A percentile compares a stretch with the other conserved stretches of the same genome.
These are phyloP conservation scores for Aphanomyces cochlioides DNA, from an alignment of 352 stramenopile species.

Conservation along the genomic window DNA sequence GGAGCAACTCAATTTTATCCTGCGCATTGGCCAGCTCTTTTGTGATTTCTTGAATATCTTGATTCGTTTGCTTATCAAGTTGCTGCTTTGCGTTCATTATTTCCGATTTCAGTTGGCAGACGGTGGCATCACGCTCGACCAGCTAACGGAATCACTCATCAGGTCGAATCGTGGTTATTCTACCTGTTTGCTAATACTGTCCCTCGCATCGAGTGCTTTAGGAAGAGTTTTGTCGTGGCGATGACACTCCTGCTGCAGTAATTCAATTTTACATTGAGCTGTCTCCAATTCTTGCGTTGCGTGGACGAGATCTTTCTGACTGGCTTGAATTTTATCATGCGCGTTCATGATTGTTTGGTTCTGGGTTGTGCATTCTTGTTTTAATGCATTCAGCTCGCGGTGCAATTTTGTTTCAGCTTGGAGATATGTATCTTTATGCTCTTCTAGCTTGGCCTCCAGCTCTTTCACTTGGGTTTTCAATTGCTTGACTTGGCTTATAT, in stretches of 20 bases:
- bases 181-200: neutral
- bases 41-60: neutral
- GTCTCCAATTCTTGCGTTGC: neutral
- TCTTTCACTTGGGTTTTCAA: neutral
- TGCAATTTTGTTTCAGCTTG: neutral
- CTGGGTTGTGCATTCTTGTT: slow-evolving; percentile 3
- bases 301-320: neutral
- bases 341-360: slow-evolving; percentile 2
- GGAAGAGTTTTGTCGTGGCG: neutral
- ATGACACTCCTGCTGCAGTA: slow-evolving; percentile 15
- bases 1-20: neutral
- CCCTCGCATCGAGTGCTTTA: neutral
- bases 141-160: neutral
- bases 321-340: neutral
- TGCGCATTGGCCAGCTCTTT: neutral
- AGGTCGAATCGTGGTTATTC: neutral
- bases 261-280: neutral
- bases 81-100: neutral
- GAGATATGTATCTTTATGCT: neutral
- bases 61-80: neutral
- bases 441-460: neutral
- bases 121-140: neutral
- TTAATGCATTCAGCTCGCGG: neutral
- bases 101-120: neutral
- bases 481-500: neutral